Conservation (phyloP, 1,284 basidiomycete species). For the Ceratobasidium sp. region DNA sequence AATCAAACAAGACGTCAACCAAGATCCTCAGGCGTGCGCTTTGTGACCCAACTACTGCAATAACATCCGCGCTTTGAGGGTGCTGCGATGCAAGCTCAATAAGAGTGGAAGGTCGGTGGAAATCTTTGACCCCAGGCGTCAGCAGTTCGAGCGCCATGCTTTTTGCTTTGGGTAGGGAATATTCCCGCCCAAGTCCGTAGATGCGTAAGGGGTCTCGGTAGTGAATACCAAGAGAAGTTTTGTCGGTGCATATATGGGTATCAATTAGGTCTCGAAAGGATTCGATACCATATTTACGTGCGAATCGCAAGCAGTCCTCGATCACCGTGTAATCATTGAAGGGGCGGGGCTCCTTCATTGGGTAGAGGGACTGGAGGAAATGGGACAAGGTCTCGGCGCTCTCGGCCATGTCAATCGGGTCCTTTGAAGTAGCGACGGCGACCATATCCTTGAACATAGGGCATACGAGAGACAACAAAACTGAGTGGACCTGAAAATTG, state of each 20-base stretch:
- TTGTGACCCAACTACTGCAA: background rate
- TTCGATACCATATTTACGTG: background rate
- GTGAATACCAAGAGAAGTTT: no score
- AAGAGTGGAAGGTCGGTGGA: background rate
- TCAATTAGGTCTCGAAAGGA: no score
- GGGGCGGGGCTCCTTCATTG: background rate
- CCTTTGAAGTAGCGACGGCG: background rate
- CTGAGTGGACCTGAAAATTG: background rate
- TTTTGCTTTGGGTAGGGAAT: background rate
- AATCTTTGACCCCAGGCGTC: background rate
- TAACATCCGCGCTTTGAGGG: background rate
- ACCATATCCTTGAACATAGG: slow-evolving; percentile 27
- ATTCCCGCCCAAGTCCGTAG: background rate
- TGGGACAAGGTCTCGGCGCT: background rate
- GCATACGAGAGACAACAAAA: slow-evolving; percentile 4
- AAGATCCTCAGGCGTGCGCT: background rate
- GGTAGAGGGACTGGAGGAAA: slow-evolving; percentile 19
- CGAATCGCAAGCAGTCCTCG: background rate
- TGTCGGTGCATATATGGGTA: no score
- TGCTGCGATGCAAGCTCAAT: background rate
- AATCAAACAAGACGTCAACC: slow-evolving; percentile 1
- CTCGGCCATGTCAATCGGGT: background rate
- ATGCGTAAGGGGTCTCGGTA: background rate
- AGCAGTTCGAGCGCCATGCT: background rate
- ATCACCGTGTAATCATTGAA: background rate